Base-by-base conservation (phyloP, 2,329 filamentous ascomycete genomes). In the Aspergillus piperis region DNA sequence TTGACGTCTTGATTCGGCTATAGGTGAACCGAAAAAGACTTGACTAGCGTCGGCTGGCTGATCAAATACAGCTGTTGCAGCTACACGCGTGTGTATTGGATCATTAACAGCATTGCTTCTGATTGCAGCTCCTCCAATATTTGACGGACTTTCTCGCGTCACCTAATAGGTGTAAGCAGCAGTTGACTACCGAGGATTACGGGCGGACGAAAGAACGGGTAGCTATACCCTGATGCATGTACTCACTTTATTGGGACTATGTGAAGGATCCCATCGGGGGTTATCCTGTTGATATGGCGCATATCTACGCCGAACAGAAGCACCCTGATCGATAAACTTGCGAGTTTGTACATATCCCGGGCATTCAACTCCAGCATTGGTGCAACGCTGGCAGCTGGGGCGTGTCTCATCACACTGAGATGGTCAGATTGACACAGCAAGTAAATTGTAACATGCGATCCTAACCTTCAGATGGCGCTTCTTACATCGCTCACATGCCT, bases 291-390 rank as follows among this genome's bases (percentile, higher is more conserved):
- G 70, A 62, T 77, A 77, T 19, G 75, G 75, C 56, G 74, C 74
- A 69, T 75, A 77, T 32, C 75, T 69, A 15, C 73, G 73, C 51
- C 77, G 71, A 23, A 79, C 74, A 17, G 75, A 75, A 21, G 75
- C 73, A 5, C 77, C 76, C 58, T 79, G 75, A 54, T 79, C 77
- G 50, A 79, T 76, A 58, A 79, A 79, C 47, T 78, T 78, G 58
- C 77, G 75, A 21, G 72, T 77, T 56, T 77, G 74, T 19, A 77
- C 72, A 70, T 78, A 79, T n/a, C 77, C 77, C 0, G 76, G 75
- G 49, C 76, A 78, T 55, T 77, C 70, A 23, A 75, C 71, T 11
- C 75, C 75, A 6, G 76, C 71, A 49, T 70, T 68, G 27, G 66
- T 66, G 60, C 76, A 78, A 19, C 75, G 72, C 57, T 74, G 72